Evolutionary conservation across 495 filamentous ascomycete genomes (phyloP).

Genomic region (Hypoxylon perforatum): DNA sequence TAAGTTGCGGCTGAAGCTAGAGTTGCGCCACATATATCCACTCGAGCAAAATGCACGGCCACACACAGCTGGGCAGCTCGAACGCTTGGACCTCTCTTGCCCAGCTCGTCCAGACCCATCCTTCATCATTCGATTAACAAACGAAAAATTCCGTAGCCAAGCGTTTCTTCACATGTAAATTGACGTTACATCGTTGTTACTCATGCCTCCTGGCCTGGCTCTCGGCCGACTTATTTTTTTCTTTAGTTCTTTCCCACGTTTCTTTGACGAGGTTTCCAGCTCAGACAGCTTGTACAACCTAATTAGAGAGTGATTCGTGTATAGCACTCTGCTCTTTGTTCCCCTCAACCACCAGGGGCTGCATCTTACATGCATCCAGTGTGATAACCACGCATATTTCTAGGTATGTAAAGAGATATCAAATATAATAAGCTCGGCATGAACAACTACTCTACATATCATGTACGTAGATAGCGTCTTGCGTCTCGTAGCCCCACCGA

Average conservation of each 20-base stretch:
- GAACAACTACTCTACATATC: conserved; percentile 4
- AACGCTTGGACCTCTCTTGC: not conserved
- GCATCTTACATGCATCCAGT: not conserved
- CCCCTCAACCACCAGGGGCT: conserved; percentile 11
- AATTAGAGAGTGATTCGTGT: not conserved
- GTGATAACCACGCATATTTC: not conserved
- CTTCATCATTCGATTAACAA: conserved; percentile 17
- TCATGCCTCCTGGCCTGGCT: conserved; percentile 21
- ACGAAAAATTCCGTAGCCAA: conserved; percentile 18
- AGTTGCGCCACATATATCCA: conserved; percentile 25
- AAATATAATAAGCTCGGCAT: conserved; percentile 9
- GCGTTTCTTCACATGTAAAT: conserved; percentile 38
- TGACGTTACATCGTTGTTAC: conserved; percentile 31
- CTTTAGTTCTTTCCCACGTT: conserved; percentile 13
- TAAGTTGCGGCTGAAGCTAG: conserved; percentile 26
- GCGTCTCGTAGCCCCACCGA: conserved; percentile 19
- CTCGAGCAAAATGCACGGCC: not conserved
- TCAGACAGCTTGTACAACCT: not conserved
- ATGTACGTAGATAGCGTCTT: conserved; percentile 11
- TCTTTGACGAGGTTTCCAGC: not conserved
- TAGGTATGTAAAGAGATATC: conserved; percentile 1
- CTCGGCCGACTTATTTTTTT: conserved; percentile 21
- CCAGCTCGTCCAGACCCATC: no score
- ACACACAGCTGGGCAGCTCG: conserved; percentile 12
- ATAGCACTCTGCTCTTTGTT: not conserved